Base-by-base conservation (phyloP, 805 yeast genomes). In the Lipomyces orientalis region DNA sequence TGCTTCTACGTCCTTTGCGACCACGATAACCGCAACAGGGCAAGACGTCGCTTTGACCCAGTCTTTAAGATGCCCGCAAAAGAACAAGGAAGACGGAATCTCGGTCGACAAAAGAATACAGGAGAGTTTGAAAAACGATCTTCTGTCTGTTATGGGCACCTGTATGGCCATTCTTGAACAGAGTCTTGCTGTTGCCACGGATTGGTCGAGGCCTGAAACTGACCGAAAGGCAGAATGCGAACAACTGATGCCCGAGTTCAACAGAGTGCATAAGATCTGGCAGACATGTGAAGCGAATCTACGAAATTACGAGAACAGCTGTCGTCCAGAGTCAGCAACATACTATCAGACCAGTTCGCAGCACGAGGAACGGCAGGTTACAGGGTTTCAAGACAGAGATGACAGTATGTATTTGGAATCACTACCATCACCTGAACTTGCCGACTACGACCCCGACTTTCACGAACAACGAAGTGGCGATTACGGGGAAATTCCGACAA, bases 121-220 rank as follows among this genome's bases (percentile, higher is more conserved):
- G 19, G 62, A 61, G n/a, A 66, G 61, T 5, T 56, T 67, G 16
- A 51, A 56, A 10, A 54, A 58, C 29, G 69, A 64, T 25, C 54
- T 64, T 0, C 31, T 60, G 2, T 31, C 58, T 9, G 34, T 67
- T 5, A 31, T 67, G 16, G 49, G 37, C 16, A 12, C 46, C 3
- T 60, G 71, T 31, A 58, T 66, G 58, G 65, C 60, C 1, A 25
- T 61, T 12, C 39, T 68, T 56, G 62, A 69, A 19, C 54, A 67
- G 51, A 62, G 69, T 2, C 14, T 69, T 6, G 31, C 57, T 7
- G 54, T 64, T 29, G 69, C 71, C n/a, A 68, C 68, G 35, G 60
- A 67, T 55, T 31, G 49, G 16, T 25, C 56, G 14, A 29, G 60
- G 31, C 57, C 69, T 0, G 56, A 56, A 6, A 19, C 51, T 9